These are phyloP conservation scores for Craterostigma plantagineum DNA, from an alignment of 257 asterid species.

Conservation along the genomic window DNA sequence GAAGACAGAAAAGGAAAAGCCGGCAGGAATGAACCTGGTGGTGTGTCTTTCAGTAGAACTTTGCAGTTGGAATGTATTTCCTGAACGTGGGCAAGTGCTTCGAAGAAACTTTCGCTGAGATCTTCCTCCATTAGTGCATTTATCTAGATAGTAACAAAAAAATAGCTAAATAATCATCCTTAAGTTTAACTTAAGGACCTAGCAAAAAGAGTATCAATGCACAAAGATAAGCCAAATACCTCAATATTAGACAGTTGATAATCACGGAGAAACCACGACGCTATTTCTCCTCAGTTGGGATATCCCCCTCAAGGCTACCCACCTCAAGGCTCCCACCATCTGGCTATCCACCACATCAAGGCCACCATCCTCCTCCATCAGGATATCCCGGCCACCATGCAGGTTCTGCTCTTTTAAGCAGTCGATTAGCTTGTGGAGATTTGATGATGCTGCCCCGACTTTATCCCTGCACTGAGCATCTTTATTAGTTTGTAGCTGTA, in stretches of 20 bases:
- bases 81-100: slow-evolving; percentile 98
- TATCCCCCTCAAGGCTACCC: no score
- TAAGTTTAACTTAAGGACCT: neutral
- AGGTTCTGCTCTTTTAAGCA: no score
- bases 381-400: no score
- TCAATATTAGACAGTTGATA: slow-evolving; percentile 92
- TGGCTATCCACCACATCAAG: no score
- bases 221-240: slow-evolving; percentile 16
- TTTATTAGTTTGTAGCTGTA: neutral
- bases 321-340: no score
- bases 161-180: neutral
- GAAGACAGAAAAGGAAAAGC: no score
- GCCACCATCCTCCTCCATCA: no score
- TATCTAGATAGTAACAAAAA: slow-evolving; percentile 24
- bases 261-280: slow-evolving; percentile 86
- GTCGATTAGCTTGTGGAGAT: no score
- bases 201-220: neutral
- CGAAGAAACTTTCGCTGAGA: slow-evolving; percentile 63
- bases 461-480: no score
- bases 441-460: no score
- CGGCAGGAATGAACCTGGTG: slow-evolving; percentile 56
- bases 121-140: slow-evolving; percentile 87
- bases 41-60: slow-evolving; percentile 80
- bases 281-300: no score
- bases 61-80: slow-evolving; percentile 95